These are phyloP conservation scores for Apiospora hydei DNA, from an alignment of 2,329 filamentous ascomycete species.

Conservation along the genomic window DNA sequence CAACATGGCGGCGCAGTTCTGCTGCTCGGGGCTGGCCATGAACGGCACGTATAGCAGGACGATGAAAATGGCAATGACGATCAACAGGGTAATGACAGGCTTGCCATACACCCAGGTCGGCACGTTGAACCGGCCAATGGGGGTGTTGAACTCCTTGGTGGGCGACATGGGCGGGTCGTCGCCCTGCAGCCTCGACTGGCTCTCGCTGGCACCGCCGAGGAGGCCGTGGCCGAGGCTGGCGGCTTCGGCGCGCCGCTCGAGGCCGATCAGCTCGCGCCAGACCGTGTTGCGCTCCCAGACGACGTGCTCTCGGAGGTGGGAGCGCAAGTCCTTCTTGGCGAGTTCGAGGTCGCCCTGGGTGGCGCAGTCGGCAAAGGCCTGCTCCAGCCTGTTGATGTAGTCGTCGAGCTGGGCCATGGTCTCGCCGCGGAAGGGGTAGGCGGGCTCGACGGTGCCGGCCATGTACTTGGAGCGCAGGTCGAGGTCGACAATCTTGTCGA, in stretches of 20 bases:
- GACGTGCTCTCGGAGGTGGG: conserved; percentile 94
- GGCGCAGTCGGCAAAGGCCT: conserved; percentile 80
- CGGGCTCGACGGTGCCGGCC: conserved; percentile 73
- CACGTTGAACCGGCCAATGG: conserved; percentile 76
- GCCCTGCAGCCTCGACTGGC: conserved; percentile 79
- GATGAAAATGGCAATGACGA: conserved; percentile 76
- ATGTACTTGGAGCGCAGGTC: conserved; percentile 82
- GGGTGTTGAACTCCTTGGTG: conserved; percentile 77
- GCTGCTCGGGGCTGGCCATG: conserved; percentile 87
- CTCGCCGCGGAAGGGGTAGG: conserved; percentile 80
- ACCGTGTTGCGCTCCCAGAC: conserved; percentile 99
- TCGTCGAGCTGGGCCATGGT: conserved; percentile 76
- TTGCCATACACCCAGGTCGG: conserved; percentile 86
- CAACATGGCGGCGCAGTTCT: conserved; percentile 93
- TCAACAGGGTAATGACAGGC: conserved; percentile 78
- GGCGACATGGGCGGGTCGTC: conserved; percentile 72
- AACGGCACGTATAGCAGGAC: conserved; percentile 79
- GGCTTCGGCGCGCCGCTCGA: conserved; percentile 93
- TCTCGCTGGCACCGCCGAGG: conserved; percentile 76
- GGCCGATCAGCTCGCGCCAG: conserved; percentile 98
- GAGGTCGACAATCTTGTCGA: conserved; percentile 92
- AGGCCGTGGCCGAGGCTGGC: conserved; percentile 88
- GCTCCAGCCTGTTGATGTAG: conserved; percentile 77
- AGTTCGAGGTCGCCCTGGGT: conserved; percentile 79
- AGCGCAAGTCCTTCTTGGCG: conserved; percentile 84